These are phyloP conservation scores for Rhizopogon vinicolor DNA, from an alignment of 768 basidiomycete species.

Conservation along the genomic window DNA sequence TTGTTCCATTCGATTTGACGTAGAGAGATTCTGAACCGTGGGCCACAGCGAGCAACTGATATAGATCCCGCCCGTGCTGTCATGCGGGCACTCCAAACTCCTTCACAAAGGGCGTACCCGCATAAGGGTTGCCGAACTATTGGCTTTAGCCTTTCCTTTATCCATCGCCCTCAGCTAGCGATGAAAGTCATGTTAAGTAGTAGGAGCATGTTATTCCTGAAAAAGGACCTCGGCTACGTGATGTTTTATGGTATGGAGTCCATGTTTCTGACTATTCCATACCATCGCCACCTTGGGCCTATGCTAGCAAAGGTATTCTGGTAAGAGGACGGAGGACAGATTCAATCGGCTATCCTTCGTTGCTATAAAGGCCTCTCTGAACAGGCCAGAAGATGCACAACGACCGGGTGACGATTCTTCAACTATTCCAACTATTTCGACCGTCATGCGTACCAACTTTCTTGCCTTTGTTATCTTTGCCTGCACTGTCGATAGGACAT, in stretches of 20 bases:
- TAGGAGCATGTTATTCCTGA: not conserved
- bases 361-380: not conserved
- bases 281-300: not conserved
- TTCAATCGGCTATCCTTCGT: not conserved
- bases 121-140: not conserved
- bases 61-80: not conserved
- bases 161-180: not conserved
- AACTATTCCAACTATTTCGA: not conserved
- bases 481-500: slow-evolving; percentile 6
- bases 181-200: not conserved
- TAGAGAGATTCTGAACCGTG: too few relatives aligned
- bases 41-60: too few relatives aligned
- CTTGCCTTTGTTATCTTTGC: not conserved
- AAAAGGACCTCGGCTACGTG: not conserved
- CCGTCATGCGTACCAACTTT: not conserved
- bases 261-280: not conserved
- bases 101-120: not conserved
- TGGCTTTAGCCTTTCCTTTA: not conserved
- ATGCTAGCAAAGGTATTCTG: not conserved
- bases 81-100: not conserved
- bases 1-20: too few relatives aligned
- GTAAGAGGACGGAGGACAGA: not conserved
- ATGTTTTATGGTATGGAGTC: not conserved
- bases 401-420: not conserved
- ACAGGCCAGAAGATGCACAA: not conserved